phyloP scores from a whole-genome alignment of 148 eudicot genomes.

The Rhododendron ovatum region DNA sequence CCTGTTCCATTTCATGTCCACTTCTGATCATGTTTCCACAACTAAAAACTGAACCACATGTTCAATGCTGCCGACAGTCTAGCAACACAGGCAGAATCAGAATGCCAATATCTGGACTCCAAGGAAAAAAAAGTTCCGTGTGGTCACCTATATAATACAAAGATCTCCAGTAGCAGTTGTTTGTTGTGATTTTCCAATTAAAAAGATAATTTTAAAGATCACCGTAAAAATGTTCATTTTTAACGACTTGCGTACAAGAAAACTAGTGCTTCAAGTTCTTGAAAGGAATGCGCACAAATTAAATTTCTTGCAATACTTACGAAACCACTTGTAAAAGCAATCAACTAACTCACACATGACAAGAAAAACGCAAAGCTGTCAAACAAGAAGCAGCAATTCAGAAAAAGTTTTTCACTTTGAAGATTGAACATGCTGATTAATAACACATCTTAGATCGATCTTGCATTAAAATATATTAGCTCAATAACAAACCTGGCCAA shows the following conservation, averaged over 20 bases:
- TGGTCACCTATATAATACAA: not conserved
- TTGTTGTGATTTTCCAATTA: not conserved
- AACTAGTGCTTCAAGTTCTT: not conserved
- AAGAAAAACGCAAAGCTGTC: not conserved
- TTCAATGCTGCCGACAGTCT: not conserved
- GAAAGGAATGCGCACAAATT: not conserved
- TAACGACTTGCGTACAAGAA: not conserved
- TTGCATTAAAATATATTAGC: not conserved
- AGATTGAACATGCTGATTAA: not conserved
- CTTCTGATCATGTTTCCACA: not conserved
- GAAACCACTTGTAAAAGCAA: not conserved
- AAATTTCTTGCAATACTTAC: not conserved
- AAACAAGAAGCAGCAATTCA: not conserved
- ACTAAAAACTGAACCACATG: not conserved
- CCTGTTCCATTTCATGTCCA: not conserved
- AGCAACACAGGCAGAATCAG: not conserved
- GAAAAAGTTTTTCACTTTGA: not conserved
- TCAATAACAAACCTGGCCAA: conserved; percentile 70
- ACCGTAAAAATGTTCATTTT: not conserved
- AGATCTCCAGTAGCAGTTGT: not conserved
- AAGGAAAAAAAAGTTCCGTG: not conserved
- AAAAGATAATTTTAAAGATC: not conserved
- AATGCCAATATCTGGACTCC: not conserved
- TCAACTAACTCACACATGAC: not conserved
- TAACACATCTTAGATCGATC: not conserved